Base-by-base conservation (phyloP, 1,284 basidiomycete genomes). In the Cerioporus squamosus region DNA sequence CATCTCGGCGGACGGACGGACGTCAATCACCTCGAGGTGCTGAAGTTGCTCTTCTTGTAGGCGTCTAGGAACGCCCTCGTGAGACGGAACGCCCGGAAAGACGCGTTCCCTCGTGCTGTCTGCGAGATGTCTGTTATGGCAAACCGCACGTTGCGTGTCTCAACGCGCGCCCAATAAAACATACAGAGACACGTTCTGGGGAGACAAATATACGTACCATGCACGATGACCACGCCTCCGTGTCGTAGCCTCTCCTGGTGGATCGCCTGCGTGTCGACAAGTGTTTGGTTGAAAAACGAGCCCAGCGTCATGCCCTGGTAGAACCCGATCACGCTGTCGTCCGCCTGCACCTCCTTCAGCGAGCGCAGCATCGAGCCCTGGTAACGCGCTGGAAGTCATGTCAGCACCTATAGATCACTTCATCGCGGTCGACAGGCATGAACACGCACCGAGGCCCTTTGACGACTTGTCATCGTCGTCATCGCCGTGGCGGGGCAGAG, bases 301-400 rank as follows among this genome's bases (percentile, higher is more conserved):
- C 95, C 94, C 51, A 94, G 82, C 18, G 89, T 87, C 46, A 90
- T 94, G 46, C 91, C 91, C 74, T 97, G 94, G 81, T 99, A 99
- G 76, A 98, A 95, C 44, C 97, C 97, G 57, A 99, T 93, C 48
- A 97, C 87, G 67, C 92, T 95, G 74, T 97, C 95, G 71, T 98
- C 96, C 54, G 91, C 88, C 73, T 95, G 93, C 60, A 98, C 94
- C 73, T 98, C 94, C 70, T 92, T 90, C 70, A 97, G 78, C 42
- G 93, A 89, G 53, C 90, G 87, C 49, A 97, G 80, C 92, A 97
- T 94, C 57, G 90, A 85, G 33, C 84, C 79, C 71, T 95, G 94
- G 75, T 96, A 96, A 42, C 90, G 87, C 51, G 82, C 91, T 93
- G 65, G 33, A 57, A 55, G 61, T 48, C 54, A 53, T 46, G 29